A percentile compares a stretch with the other conserved stretches of the same genome.
Conservation (phyloP, 2,329 filamentous ascomycete genomes). For the Mycosphaerella sp. region DNA sequence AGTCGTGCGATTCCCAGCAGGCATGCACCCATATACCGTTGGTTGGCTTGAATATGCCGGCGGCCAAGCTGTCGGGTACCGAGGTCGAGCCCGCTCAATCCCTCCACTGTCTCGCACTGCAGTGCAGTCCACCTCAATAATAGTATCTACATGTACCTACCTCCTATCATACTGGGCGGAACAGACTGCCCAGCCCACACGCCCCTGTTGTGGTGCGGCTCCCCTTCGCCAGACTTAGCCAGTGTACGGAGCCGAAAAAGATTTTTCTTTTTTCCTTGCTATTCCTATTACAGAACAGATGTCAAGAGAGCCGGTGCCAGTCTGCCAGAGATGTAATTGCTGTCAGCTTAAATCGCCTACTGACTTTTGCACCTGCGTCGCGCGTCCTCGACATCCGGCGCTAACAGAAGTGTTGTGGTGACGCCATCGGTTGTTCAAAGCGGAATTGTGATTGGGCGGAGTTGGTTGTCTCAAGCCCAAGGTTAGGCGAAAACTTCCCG, state of each 20-base stretch:
- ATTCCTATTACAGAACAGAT: not conserved
- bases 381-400: not conserved
- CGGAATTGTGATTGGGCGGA: too few species aligned
- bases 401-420: not conserved
- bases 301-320: not conserved
- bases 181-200: too few species aligned
- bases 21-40: not conserved
- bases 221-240: too few species aligned
- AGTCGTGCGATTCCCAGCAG: not conserved
- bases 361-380: not conserved
- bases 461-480: not conserved
- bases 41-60: slow-evolving; percentile 5
- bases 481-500: not conserved
- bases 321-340: not conserved
- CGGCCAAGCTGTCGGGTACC: slow-evolving; percentile 1
- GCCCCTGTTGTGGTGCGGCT: too few species aligned
- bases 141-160: too few species aligned
- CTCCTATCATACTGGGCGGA: too few species aligned
- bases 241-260: too few species aligned
- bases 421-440: not conserved
- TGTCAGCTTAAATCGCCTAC: slow-evolving; percentile 3
- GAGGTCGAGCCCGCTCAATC: not conserved
- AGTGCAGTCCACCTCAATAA: not conserved
- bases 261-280: too few species aligned
- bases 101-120: not conserved